Percentiles rank a stretch among this genome's conserved stretches.
phyloP scores from a whole-genome alignment of 441 rosid species.

The Jatropha multifida region DNA sequence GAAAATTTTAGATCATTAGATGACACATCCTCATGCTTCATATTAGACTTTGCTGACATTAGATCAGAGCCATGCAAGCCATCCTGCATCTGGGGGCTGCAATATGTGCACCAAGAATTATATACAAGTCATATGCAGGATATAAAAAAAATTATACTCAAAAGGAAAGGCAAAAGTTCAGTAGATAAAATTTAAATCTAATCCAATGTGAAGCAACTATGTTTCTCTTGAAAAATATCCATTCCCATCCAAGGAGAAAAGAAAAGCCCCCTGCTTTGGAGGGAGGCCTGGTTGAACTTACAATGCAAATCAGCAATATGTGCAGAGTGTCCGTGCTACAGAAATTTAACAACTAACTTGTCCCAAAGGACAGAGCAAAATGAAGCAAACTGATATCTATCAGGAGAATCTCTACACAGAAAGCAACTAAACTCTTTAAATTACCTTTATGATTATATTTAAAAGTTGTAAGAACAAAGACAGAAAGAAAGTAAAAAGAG shows the following conservation, averaged over 20 bases:
- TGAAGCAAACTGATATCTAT: neutral
- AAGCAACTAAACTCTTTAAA: neutral
- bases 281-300: neutral
- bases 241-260: neutral
- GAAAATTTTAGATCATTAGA: constrained; percentile 41
- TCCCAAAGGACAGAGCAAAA: neutral
- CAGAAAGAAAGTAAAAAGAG: neutral
- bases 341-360: neutral
- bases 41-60: constrained; percentile 24
- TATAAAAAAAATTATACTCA: neutral
- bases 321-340: neutral
- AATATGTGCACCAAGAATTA: constrained; percentile 18
- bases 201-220: neutral
- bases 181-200: neutral
- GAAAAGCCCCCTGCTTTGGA: neutral
- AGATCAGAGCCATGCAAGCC: constrained; percentile 37
- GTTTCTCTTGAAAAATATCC: neutral
- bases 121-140: constrained; percentile 4
- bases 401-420: neutral
- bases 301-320: neutral
- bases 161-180: neutral
- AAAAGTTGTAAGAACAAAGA: neutral
- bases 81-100: constrained; percentile 46
- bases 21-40: constrained; percentile 34
- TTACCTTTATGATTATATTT: neutral